These are phyloP conservation scores for Lactuca sativa DNA, from an alignment of 129 eudicot species.

Conservation along the genomic window DNA sequence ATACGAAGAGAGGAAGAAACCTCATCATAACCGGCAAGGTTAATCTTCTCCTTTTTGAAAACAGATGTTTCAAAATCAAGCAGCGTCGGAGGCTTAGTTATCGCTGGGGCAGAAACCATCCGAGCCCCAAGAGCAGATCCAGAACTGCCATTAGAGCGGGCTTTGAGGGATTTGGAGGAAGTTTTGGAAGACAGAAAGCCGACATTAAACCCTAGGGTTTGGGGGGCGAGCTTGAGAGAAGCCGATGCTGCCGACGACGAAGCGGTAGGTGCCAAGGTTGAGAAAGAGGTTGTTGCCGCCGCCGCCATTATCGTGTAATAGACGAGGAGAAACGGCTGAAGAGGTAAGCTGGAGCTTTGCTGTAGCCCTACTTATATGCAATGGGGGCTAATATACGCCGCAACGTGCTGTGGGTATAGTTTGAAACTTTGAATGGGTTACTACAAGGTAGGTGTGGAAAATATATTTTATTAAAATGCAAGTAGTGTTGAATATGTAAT, in stretches of 20 bases:
- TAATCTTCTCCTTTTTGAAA: conserved; percentile 75
- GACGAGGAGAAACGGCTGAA: conserved; percentile 22
- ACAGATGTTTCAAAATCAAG: conserved; percentile 85
- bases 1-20: conserved; percentile 25
- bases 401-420: background rate
- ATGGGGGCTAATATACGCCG: background rate
- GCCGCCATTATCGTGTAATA: conserved; percentile 14
- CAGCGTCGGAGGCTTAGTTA: conserved; percentile 42
- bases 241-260: conserved; percentile 25
- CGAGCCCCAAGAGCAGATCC: conserved; percentile 61
- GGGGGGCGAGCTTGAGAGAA: conserved; percentile 14
- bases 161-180: conserved; percentile 33
- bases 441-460: too few species aligned
- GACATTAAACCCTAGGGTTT: conserved; percentile 41
- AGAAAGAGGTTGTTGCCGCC: conserved; percentile 18
- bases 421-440: too few species aligned
- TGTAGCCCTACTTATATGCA: conserved; percentile 31
- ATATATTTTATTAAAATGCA: too few species aligned
- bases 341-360: background rate
- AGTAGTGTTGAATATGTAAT: too few species aligned
- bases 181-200: conserved; percentile 45
- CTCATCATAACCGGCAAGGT: conserved; percentile 89
- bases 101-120: conserved; percentile 52
- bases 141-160: conserved; percentile 31
- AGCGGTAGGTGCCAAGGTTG: conserved; percentile 32